These are phyloP conservation scores for Malassezia psittaci DNA, from an alignment of 1,284 basidiomycete species.

Conservation along the genomic window DNA sequence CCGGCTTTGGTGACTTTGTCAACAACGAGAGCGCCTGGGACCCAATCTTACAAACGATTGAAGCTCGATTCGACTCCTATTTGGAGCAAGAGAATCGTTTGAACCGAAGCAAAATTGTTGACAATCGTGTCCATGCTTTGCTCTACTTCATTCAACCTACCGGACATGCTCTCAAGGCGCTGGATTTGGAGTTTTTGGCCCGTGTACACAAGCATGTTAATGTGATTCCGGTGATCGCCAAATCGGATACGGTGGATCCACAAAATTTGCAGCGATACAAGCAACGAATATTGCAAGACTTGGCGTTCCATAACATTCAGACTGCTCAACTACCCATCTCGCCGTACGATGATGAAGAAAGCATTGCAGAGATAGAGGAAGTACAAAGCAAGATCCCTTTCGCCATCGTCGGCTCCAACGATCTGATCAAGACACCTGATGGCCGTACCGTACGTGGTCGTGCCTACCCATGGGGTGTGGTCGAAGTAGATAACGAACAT, in stretches of 20 bases:
- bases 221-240: slow-evolving; percentile 46
- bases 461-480: slow-evolving; percentile 46
- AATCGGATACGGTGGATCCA: slow-evolving; percentile 44
- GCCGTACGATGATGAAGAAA: slow-evolving; percentile 45
- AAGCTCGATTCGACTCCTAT: slow-evolving; percentile 45
- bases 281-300: slow-evolving; percentile 42
- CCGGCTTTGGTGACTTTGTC: slow-evolving; percentile 46
- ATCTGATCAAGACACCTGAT: slow-evolving; percentile 42
- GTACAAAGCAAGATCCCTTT: slow-evolving; percentile 45
- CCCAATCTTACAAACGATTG: slow-evolving; percentile 46
- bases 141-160: slow-evolving; percentile 48
- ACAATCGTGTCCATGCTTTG: slow-evolving; percentile 47
- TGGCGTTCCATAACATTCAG: slow-evolving; percentile 44
- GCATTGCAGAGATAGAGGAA: slow-evolving; percentile 42
- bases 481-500: slow-evolving; percentile 47
- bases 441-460: slow-evolving; percentile 43
- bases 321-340: slow-evolving; percentile 42
- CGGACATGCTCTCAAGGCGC: slow-evolving; percentile 40
- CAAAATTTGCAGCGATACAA: slow-evolving; percentile 40
- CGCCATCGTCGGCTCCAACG: slow-evolving; percentile 43
- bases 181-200: slow-evolving; percentile 47
- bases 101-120: slow-evolving; percentile 43
- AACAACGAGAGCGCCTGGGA: slow-evolving; percentile 47
- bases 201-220: slow-evolving; percentile 45
- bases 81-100: slow-evolving; percentile 47